Conservation (phyloP, 805 yeast genomes). For the Ogataea thermomethanolica region DNA sequence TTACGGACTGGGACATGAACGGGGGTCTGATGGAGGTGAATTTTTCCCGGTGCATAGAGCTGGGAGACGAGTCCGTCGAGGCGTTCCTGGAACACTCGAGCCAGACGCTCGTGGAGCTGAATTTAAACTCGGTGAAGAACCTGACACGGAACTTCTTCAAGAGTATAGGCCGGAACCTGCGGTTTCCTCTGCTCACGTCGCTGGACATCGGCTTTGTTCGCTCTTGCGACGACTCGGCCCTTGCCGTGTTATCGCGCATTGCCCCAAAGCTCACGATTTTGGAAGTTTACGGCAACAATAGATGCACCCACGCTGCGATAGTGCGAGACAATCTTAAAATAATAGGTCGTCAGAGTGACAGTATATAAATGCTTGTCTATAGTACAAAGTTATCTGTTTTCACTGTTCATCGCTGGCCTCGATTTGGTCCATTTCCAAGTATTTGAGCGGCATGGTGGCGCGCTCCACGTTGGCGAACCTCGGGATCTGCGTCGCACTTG, state of each 20-base stretch:
- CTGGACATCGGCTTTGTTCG: constrained; percentile 81
- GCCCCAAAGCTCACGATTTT: constrained; percentile 63
- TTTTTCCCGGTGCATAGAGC: constrained; percentile 59
- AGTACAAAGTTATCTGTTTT: constrained; percentile 1
- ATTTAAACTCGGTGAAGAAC: constrained; percentile 66
- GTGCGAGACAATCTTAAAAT: constrained; percentile 54
- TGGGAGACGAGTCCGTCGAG: constrained; percentile 61
- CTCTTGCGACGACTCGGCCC: constrained; percentile 62
- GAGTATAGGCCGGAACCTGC: constrained; percentile 39
- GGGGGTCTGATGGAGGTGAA: constrained; percentile 60
- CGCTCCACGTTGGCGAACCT: constrained; percentile 62
- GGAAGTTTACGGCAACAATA: constrained; percentile 79
- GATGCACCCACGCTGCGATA: constrained; percentile 54
- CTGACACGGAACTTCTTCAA: constrained; percentile 51
- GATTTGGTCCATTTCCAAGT: constrained; percentile 24
- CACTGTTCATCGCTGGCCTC: not conserved
- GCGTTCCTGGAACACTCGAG: constrained; percentile 62
- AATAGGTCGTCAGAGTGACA: constrained; percentile 74
- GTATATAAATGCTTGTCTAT: constrained; percentile 31
- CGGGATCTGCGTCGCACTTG: constrained; percentile 44
- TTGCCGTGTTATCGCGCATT: constrained; percentile 53
- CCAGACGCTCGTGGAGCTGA: constrained; percentile 62
- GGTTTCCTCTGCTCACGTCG: constrained; percentile 59
- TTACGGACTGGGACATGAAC: constrained; percentile 52
- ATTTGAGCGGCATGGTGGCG: constrained; percentile 46